phyloP scores from a whole-genome alignment of 208 protist species.

The Naegleria lovaniensis region DNA sequence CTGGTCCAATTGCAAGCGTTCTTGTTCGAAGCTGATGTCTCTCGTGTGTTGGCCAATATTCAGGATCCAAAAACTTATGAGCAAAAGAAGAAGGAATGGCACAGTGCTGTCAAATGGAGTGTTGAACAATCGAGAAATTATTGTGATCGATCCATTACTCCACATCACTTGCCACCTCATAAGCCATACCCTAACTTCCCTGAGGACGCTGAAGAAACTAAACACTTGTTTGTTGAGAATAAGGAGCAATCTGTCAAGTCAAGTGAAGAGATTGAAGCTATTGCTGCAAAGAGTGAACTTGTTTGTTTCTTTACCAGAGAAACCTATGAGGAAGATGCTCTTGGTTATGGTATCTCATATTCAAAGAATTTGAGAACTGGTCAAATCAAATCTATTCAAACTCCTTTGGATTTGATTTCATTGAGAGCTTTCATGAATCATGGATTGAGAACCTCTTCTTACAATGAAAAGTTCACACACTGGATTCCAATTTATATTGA shows the following conservation, averaged over 20 bases:
- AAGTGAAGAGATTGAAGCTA: not conserved
- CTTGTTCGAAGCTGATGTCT: slow-evolving; percentile 11
- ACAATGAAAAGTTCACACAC: slow-evolving; percentile 40
- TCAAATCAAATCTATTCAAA: slow-evolving; percentile 8
- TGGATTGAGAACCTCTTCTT: slow-evolving; percentile 34
- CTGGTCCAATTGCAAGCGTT: slow-evolving; percentile 45
- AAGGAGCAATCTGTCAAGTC: not conserved
- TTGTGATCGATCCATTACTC: slow-evolving; percentile 28
- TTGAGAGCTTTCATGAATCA: slow-evolving; percentile 36
- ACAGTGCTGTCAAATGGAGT: not conserved
- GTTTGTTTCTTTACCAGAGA: slow-evolving; percentile 39
- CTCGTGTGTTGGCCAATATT: not conserved
- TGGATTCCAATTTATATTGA: slow-evolving; percentile 48
- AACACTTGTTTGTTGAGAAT: not conserved
- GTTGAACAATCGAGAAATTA: slow-evolving; percentile 23
- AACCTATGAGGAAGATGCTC: slow-evolving; percentile 41
- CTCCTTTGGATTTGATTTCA: slow-evolving; percentile 25
- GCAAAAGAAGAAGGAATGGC: slow-evolving; percentile 30
- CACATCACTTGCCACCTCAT: not conserved
- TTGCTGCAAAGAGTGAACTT: slow-evolving; percentile 24
- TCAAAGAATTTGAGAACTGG: slow-evolving; percentile 32
- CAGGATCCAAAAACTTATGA: slow-evolving; percentile 21
- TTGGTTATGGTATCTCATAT: slow-evolving; percentile 39
- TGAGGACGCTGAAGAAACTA: not conserved
- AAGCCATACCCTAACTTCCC: slow-evolving; percentile 33